Conservation (phyloP, 2,329 filamentous ascomycete genomes). For the Neopestalotiopsis clavispora region DNA sequence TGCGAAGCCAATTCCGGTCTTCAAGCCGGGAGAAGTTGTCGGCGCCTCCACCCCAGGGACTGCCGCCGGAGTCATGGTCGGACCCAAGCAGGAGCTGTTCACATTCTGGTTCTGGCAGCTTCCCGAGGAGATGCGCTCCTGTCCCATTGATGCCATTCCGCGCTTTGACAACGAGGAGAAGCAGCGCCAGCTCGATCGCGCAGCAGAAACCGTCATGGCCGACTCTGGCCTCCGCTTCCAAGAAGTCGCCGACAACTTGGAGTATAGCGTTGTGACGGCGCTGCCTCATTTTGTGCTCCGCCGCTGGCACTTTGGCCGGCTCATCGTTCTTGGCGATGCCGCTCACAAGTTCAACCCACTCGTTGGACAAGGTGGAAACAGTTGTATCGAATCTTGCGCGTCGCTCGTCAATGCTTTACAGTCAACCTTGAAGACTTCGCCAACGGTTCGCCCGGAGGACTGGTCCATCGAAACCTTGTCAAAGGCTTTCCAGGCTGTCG, state of each 20-base stretch:
- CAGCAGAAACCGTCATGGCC: neutral
- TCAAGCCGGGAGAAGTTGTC: slow-evolving; percentile 1
- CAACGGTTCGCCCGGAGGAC: neutral
- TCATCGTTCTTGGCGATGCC: slow-evolving; percentile 10
- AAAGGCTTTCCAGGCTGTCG: neutral
- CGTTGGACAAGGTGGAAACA: slow-evolving; percentile 14
- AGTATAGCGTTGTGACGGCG: slow-evolving; percentile 2
- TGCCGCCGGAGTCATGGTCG: slow-evolving; percentile 8
- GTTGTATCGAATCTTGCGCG: slow-evolving; percentile 8
- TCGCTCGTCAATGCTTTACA: slow-evolving; percentile 11
- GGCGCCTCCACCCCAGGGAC: neutral
- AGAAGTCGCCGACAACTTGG: neutral
- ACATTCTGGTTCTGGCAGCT: slow-evolving; percentile 16
- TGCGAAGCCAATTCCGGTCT: neutral
- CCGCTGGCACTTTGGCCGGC: slow-evolving; percentile 2
- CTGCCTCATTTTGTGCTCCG: slow-evolving; percentile 17
- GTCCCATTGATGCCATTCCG: slow-evolving; percentile 3
- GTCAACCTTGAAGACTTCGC: neutral
- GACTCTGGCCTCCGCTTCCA: slow-evolving; percentile 3
- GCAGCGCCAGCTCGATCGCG: slow-evolving; percentile 3
- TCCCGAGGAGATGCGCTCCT: neutral
- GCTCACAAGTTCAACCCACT: slow-evolving; percentile 18
- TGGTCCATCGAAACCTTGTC: neutral
- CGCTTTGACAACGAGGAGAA: slow-evolving; percentile 12
- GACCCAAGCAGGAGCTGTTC: slow-evolving; percentile 4